Evolutionary conservation across 2,329 filamentous ascomycete species (phyloP).

Genomic region (Akanthomyces lecanii): DNA sequence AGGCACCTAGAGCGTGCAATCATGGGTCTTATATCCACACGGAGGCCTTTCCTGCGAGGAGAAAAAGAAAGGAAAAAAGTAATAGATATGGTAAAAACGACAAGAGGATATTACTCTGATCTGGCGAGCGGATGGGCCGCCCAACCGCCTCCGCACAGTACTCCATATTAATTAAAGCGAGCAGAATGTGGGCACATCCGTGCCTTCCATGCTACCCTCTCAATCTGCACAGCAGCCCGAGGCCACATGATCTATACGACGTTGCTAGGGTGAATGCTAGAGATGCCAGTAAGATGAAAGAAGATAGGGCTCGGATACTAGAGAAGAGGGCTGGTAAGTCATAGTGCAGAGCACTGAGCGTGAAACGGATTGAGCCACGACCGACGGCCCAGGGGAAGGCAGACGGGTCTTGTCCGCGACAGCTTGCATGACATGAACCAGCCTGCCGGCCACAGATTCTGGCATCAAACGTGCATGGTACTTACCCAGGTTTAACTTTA

Average conservation of each 20-base stretch:
- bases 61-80: neutral
- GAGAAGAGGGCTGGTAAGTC: too few relatives aligned
- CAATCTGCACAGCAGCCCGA: neutral
- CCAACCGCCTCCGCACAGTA: neutral
- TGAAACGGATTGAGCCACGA: too few relatives aligned
- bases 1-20: neutral
- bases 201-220: neutral
- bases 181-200: neutral
- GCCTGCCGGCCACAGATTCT: too few relatives aligned
- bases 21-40: neutral
- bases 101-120: neutral
- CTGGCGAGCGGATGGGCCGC: neutral
- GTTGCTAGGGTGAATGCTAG: neutral
- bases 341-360: too few relatives aligned
- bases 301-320: neutral
- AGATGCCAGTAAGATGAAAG: neutral
- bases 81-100: neutral
- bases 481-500: too few relatives aligned
- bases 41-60: neutral
- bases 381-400: too few relatives aligned
- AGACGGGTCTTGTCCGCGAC: too few relatives aligned
- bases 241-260: conserved; percentile 4
- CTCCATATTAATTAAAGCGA: conserved; percentile 4
- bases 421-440: too few relatives aligned
- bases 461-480: too few relatives aligned